Percentiles rank a stretch among this genome's conserved stretches.
Evolutionary conservation across 2,329 filamentous ascomycete genomes (phyloP).

Genomic region (Clonostachys sp.): DNA sequence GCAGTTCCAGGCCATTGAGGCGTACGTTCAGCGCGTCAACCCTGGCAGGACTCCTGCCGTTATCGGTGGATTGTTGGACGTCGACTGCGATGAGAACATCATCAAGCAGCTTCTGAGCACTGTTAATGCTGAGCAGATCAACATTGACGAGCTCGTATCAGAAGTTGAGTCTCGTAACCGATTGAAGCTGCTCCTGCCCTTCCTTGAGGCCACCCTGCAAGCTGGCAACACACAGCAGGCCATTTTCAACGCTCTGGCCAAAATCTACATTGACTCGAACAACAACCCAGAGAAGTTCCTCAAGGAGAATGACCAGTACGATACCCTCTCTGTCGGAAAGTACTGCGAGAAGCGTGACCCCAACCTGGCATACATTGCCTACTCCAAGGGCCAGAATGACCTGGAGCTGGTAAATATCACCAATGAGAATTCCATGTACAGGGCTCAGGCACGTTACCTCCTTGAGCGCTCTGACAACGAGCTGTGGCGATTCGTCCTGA

Average conservation of each 20-base stretch:
- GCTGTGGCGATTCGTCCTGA: constrained; percentile 92
- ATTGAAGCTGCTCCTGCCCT: constrained; percentile 90
- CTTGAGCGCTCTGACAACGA: constrained; percentile 85
- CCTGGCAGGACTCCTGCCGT: constrained; percentile 86
- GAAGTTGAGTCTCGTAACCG: constrained; percentile 97
- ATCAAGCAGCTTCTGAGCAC: constrained; percentile 89
- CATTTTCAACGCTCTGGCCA: constrained; percentile 93
- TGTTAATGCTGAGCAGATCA: constrained; percentile 79
- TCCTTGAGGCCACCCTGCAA: constrained; percentile 88
- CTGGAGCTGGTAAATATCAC: constrained; percentile 95
- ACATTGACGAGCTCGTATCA: constrained; percentile 87
- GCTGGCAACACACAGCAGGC: constrained; percentile 93
- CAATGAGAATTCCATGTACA: constrained; percentile 99
- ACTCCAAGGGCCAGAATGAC: constrained; percentile 95
- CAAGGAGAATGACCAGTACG: constrained; percentile 95
- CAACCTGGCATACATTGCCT: constrained; percentile 91
- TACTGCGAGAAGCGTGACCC: constrained; percentile 99
- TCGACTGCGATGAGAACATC: constrained; percentile 93
- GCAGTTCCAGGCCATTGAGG: constrained; percentile 97
- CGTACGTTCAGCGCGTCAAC: constrained; percentile 97
- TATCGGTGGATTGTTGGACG: constrained; percentile 87
- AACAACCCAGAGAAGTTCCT: constrained; percentile 97
- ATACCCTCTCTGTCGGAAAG: constrained; percentile 87
- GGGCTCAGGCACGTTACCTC: constrained; percentile 92
- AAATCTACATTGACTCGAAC: constrained; percentile 99